Conservation (phyloP, 1,284 basidiomycete species). For the Wallemia ichthyophaga region DNA sequence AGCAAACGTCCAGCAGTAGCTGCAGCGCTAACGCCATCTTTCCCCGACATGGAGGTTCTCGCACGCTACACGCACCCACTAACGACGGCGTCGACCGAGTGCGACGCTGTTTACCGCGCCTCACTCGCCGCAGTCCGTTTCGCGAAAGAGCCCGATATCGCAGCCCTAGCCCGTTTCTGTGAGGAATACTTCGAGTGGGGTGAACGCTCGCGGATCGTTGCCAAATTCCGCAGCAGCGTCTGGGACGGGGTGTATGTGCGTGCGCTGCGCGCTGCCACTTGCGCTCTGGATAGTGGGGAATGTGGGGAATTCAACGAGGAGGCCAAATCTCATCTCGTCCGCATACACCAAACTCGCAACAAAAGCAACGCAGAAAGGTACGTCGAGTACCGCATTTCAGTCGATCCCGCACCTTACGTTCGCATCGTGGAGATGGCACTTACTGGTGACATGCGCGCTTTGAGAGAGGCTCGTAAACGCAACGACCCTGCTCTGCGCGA, state of each 20-base stretch:
- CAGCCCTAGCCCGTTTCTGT: slow-evolving; percentile 38
- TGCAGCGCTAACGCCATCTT: slow-evolving; percentile 26
- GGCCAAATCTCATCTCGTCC: neutral
- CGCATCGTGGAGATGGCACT: neutral
- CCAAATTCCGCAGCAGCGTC: slow-evolving; percentile 41
- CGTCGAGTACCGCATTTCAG: neutral
- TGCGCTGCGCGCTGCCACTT: neutral
- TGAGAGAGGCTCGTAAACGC: neutral
- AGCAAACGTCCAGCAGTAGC: slow-evolving; percentile 29
- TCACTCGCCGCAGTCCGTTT: slow-evolving; percentile 5
- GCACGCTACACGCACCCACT: slow-evolving; percentile 43
- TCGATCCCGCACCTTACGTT: neutral
- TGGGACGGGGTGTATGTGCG: slow-evolving; percentile 19
- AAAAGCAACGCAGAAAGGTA: neutral
- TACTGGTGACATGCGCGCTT: neutral
- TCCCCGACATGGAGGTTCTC: slow-evolving; percentile 36
- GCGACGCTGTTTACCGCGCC: slow-evolving; percentile 12
- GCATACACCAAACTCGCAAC: neutral
- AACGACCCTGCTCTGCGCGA: neutral
- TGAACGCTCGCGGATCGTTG: slow-evolving; percentile 38
- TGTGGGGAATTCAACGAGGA: neutral
- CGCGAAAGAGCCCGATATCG: slow-evolving; percentile 32
- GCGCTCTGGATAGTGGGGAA: neutral
- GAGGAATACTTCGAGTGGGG: slow-evolving; percentile 77
- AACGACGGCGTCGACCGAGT: slow-evolving; percentile 30